Base-by-base conservation (phyloP, 106 monocot species). In the Acorus calamus region DNA sequence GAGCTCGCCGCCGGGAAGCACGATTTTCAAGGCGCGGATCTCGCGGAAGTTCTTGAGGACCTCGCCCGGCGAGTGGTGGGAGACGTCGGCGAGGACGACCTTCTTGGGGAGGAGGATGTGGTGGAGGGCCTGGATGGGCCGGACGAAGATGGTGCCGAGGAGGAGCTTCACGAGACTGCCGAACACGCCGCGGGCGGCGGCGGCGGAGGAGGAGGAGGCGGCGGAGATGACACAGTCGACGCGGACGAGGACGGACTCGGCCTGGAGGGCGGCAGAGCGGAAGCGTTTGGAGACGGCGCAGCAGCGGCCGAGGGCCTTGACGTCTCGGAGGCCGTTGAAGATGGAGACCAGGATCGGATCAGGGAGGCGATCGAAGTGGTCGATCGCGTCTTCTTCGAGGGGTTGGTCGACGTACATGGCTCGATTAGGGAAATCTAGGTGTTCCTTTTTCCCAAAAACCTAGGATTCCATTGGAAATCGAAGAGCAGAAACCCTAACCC, bases 1-100 rank as follows among this genome's bases (percentile, higher is more conserved):
- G 10, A 66, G 65, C 53, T 66, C 65, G 8, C 42, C 65, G 8
- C 52, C 44, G 9, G 65, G 65, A 6, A 66, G 65, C 52, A 66
- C 65, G 53, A 66, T 66, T n/a, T 66, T 6, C 42, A 66, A 44
- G 28, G 65, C 10, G 10, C 53, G 51, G 53, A 66, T 41, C 52
- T 52, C 65, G 52, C 51, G 65, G 65, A 66, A 66, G 42, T 51
- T n/a, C 41, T 53, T 49, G 4, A 66, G 65, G 14, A 66, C 65
- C 50, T 66, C 52, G 42, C 53, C 14, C 3, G 52, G 65, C 2
- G 65, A 66, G 53, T 66, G 65, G 53, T 53, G 65, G 42, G 53
- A 66, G 53, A 66, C 53, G 43, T 66, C 65, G 8, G 65, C 52
- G 2, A 53, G 41, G 28, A 66, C 8, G 7, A 66, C 13, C 28